These are phyloP conservation scores for Dendryphion nanum DNA, from an alignment of 2,329 filamentous ascomycete species.

Conservation along the genomic window DNA sequence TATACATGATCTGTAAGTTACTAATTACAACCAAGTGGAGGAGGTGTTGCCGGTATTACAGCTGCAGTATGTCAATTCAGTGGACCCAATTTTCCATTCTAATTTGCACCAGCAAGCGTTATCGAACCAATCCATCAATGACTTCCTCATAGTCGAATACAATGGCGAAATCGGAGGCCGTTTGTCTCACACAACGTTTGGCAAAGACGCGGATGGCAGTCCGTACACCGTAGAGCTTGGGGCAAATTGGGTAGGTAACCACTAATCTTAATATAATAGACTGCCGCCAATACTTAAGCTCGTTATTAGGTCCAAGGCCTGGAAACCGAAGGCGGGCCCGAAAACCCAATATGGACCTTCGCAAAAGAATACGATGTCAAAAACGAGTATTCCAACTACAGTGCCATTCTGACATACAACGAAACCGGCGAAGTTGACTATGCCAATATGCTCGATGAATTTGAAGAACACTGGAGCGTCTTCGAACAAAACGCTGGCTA, in stretches of 20 bases:
- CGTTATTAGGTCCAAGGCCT: constrained; percentile 44
- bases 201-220: constrained; percentile 49
- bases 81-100: too few relatives aligned
- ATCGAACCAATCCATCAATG: constrained; percentile 58
- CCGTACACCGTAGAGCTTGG: constrained; percentile 63
- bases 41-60: too few relatives aligned
- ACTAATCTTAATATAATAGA: too few relatives aligned
- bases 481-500: constrained; percentile 56
- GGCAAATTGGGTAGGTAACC: constrained; percentile 60
- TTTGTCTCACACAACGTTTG: constrained; percentile 58
- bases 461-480: constrained; percentile 46
- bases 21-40: too few relatives aligned
- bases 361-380: constrained; percentile 58
- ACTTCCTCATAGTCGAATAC: constrained; percentile 66
- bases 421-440: constrained; percentile 57
- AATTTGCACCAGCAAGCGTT: too few relatives aligned
- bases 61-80: too few relatives aligned
- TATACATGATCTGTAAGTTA: too few relatives aligned
- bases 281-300: too few relatives aligned
- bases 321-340: constrained; percentile 34
- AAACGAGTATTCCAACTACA: constrained; percentile 60
- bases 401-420: constrained; percentile 60
- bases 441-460: constrained; percentile 50
- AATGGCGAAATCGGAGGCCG: constrained; percentile 63
- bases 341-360: constrained; percentile 64